Evolutionary conservation across 2,329 filamentous ascomycete genomes (phyloP), one percentile per base, ranked within the genome.

Genomic region (Penicillium occitanis): DNA sequence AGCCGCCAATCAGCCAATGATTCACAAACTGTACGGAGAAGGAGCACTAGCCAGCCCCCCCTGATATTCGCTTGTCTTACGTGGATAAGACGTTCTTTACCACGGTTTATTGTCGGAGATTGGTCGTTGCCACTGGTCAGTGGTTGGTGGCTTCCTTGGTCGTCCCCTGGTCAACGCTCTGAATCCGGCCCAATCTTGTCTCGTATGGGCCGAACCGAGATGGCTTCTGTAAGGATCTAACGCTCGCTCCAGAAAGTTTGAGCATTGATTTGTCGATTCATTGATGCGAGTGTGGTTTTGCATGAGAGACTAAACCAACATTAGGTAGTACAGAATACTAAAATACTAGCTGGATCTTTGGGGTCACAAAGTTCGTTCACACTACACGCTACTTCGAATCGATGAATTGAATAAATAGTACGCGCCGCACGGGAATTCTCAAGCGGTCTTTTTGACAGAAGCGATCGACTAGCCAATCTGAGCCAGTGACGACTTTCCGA

Each of bases 81-180:
- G 30, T 48, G 40, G 37, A 33, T 17, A 53, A 57, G 10, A 17
- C 17, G 25, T 22, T 64, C 19, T 22, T 50, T 40, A 35, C 62
- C 22, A 58, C 51, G 62, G 62, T 64, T n/a, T 64, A 58, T 35
- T 64, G 37, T 58, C 62, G 62, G 62, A 58, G 62, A 57, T 64
- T 64, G 62, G 40, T 30, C 48, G 35, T 22, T 57, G 37, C 40
- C 57, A 60, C 57, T 46, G 40, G 40, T 60, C 22, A 40, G 57
- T 60, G 37, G 40, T 60, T 46, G 57, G 57, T 60, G 37, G 37
- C 57, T 60, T 44, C 28, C 33, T 37, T 51, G 48, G 13, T 51
- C 22, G 6, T 55, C 51, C 28, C 28, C 51, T 35, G 17, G 51
- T 55, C 51, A 35, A 51, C 13, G 25, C 48, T 51, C 30, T 40